These are phyloP conservation scores for Tetrahymena elliotti DNA, from an alignment of 73 alveolate genomes.

Conservation along the genomic window DNA sequence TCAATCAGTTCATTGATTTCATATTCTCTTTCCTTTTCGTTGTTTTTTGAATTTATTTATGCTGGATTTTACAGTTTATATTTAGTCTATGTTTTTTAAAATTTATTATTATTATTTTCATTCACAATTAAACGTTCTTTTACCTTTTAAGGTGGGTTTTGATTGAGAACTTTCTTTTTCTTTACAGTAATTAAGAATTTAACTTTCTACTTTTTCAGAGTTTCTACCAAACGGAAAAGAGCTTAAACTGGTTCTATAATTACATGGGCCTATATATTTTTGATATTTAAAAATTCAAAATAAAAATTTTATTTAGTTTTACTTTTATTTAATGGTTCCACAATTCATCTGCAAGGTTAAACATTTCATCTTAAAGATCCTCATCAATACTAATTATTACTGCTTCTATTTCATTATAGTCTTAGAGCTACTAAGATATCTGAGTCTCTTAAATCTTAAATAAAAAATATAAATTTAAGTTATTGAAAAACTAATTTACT, in stretches of 20 bases:
- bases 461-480: neutral
- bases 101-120: neutral
- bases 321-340: neutral
- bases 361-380: neutral
- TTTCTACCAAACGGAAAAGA: neutral
- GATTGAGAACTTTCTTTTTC: neutral
- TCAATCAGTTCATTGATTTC: neutral
- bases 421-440: neutral
- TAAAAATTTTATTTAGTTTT: too few relatives aligned
- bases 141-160: neutral
- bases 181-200: neutral
- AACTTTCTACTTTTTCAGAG: neutral
- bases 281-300: too few relatives aligned
- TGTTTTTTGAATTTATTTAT: neutral
- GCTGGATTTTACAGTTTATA: neutral
- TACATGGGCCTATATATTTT: neutral
- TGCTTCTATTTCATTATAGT: neutral
- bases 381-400: neutral
- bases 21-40: neutral
- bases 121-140: neutral
- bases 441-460: neutral
- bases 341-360: neutral
- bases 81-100: neutral
- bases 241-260: neutral
- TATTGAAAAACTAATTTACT: neutral